These are phyloP conservation scores for Monosporascus cannonballus DNA, from an alignment of 2,329 filamentous ascomycete species.

Conservation along the genomic window DNA sequence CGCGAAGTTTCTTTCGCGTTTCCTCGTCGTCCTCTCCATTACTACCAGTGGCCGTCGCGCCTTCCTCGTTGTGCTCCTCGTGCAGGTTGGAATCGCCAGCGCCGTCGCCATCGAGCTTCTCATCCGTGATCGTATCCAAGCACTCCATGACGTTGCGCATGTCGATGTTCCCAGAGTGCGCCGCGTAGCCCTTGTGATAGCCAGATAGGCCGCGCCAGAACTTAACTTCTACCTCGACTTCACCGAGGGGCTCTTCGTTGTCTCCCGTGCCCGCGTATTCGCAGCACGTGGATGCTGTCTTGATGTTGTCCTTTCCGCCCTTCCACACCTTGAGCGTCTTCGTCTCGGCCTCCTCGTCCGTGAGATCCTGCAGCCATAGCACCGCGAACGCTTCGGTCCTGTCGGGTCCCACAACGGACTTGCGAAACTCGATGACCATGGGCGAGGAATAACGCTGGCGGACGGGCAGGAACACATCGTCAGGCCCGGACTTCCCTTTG, in stretches of 20 bases:
- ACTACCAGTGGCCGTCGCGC: constrained; percentile 6
- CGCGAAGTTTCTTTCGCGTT: constrained; percentile 22
- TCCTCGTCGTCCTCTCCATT: constrained; percentile 23
- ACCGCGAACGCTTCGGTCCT: constrained; percentile 56
- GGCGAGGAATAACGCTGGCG: constrained; percentile 54
- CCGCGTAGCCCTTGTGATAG: constrained; percentile 50
- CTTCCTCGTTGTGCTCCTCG: not conserved
- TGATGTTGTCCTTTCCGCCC: constrained; percentile 47
- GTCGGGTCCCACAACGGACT: constrained; percentile 45
- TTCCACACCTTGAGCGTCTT: constrained; percentile 60
- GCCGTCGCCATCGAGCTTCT: constrained; percentile 32
- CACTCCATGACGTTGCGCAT: constrained; percentile 58
- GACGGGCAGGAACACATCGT: constrained; percentile 47
- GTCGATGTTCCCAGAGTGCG: constrained; percentile 43
- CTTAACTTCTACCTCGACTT: constrained; percentile 49
- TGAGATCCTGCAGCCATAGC: constrained; percentile 63
- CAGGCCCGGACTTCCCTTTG: constrained; percentile 33
- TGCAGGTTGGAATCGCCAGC: constrained; percentile 11
- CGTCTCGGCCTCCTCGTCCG: constrained; percentile 58
- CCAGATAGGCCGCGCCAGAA: constrained; percentile 58
- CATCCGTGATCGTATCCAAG: constrained; percentile 54
- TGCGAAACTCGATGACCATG: constrained; percentile 53
- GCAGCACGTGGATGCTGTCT: constrained; percentile 27
- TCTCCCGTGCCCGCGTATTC: constrained; percentile 38
- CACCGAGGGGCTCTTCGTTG: constrained; percentile 49